phyloP scores from a whole-genome alignment of 345 rosid species.

The Fremontodendron californicum region DNA sequence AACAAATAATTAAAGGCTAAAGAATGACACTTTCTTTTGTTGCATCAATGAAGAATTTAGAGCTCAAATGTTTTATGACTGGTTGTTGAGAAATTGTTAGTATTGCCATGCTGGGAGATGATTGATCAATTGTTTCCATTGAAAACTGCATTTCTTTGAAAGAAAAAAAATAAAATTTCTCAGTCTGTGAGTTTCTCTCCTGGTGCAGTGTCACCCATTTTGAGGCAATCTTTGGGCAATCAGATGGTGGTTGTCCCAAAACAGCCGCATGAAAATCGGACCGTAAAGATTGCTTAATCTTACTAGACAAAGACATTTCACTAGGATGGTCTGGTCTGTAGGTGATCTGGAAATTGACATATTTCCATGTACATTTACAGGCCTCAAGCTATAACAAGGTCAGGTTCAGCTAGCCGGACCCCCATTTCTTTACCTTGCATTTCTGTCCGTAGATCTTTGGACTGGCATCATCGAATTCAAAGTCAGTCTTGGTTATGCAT shows the following conservation, averaged over 20 bases:
- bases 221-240: too few relatives aligned
- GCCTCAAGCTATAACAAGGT: neutral
- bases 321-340: neutral
- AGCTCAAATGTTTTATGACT: too few relatives aligned
- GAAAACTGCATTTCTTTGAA: neutral
- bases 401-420: slow-evolving; percentile 1
- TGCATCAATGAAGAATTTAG: too few relatives aligned
- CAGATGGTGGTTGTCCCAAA: neutral
- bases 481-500: neutral
- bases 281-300: slow-evolving; percentile 18
- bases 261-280: slow-evolving; percentile 2
- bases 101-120: neutral
- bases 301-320: slow-evolving; percentile 21
- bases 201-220: neutral
- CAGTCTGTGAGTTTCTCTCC: too few relatives aligned
- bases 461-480: neutral
- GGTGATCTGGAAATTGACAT: slow-evolving; percentile 9
- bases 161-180: neutral
- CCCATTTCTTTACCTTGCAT: neutral
- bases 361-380: neutral
- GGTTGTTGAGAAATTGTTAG: too few relatives aligned
- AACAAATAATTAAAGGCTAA: too few relatives aligned
- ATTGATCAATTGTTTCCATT: neutral
- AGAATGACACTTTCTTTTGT: too few relatives aligned
- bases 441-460: slow-evolving; percentile 20